phyloP scores from a whole-genome alignment of 1,139 yeast species.

The Candida tunisiensis region DNA sequence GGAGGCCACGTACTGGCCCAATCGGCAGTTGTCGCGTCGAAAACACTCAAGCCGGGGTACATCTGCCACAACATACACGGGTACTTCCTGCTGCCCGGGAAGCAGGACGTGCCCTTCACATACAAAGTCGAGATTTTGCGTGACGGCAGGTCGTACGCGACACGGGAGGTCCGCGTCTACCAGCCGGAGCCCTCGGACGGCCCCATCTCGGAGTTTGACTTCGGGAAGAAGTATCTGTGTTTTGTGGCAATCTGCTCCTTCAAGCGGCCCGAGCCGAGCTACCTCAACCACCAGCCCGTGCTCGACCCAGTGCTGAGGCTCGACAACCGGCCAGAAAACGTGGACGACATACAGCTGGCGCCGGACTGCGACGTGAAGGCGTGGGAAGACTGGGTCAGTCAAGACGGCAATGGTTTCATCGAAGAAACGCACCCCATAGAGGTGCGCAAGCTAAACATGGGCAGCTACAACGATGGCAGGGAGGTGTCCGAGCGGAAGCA shows the following conservation, averaged over 20 bases:
- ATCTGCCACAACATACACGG: conserved; percentile 14
- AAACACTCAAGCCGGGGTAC: conserved; percentile 10
- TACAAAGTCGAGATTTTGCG: conserved; percentile 14
- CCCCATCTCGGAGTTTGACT: conserved; percentile 6
- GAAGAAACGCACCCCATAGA: conserved; percentile 16
- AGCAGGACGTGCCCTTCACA: conserved; percentile 13
- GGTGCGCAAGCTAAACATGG: conserved; percentile 13
- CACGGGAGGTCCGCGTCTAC: conserved; percentile 14
- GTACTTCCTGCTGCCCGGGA: conserved; percentile 17
- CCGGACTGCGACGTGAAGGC: conserved; percentile 15
- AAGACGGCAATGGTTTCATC: conserved; percentile 3
- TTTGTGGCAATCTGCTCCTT: conserved; percentile 13
- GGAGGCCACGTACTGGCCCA: conserved; percentile 19
- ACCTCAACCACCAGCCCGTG: conserved; percentile 10
- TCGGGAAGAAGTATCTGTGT: conserved; percentile 8
- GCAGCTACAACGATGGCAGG: conserved; percentile 6
- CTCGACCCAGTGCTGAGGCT: conserved; percentile 6
- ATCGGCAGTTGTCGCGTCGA: conserved; percentile 12
- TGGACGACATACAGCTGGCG: conserved; percentile 10
- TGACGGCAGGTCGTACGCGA: conserved; percentile 13
- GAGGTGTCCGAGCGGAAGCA: conserved; percentile 10
- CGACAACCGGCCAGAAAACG: too few species aligned
- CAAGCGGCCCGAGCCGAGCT: conserved; percentile 10
- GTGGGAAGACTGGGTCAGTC: conserved; percentile 9
- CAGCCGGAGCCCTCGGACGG: conserved; percentile 10